Conservation (phyloP, 495 filamentous ascomycete species). For the Immersiella caudata region DNA sequence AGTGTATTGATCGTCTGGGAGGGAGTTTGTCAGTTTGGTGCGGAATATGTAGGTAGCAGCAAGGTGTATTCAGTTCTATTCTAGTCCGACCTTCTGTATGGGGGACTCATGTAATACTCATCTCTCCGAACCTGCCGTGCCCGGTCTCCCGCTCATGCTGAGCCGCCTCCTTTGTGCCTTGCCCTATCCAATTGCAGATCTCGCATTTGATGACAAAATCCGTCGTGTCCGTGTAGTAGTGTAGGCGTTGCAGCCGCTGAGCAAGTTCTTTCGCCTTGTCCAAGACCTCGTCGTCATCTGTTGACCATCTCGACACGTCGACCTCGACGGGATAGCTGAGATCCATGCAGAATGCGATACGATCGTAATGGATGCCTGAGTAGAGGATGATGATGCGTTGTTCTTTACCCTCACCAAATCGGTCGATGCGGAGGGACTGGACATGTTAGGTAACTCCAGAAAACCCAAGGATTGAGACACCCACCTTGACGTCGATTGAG, state of each 20-base stretch:
- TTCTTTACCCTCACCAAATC: conserved; percentile 75
- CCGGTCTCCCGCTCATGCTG: conserved; percentile 40
- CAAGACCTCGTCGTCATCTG: conserved; percentile 66
- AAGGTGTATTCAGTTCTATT: neutral
- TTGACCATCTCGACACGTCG: conserved; percentile 79
- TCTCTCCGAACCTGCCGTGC: conserved; percentile 39
- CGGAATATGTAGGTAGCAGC: neutral
- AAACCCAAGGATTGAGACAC: neutral
- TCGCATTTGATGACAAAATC: conserved; percentile 84
- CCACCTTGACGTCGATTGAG: conserved; percentile 68
- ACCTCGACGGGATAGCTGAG: conserved; percentile 65
- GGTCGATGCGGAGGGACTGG: conserved; percentile 55
- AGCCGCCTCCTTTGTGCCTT: conserved; percentile 59
- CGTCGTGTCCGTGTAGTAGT: conserved; percentile 91
- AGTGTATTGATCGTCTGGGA: neutral
- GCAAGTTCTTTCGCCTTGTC: conserved; percentile 72
- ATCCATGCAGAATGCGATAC: conserved; percentile 73
- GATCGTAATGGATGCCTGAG: conserved; percentile 94
- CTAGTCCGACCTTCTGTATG: neutral
- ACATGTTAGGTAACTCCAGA: neutral
- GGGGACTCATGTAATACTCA: conserved; percentile 31
- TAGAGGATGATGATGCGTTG: conserved; percentile 84
- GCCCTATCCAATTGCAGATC: conserved; percentile 66
- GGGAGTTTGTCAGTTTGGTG: too few relatives aligned
- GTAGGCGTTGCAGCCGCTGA: conserved; percentile 61